These are phyloP conservation scores for Piper longum DNA, from an alignment of 164 flowering plant species.

Conservation along the genomic window DNA sequence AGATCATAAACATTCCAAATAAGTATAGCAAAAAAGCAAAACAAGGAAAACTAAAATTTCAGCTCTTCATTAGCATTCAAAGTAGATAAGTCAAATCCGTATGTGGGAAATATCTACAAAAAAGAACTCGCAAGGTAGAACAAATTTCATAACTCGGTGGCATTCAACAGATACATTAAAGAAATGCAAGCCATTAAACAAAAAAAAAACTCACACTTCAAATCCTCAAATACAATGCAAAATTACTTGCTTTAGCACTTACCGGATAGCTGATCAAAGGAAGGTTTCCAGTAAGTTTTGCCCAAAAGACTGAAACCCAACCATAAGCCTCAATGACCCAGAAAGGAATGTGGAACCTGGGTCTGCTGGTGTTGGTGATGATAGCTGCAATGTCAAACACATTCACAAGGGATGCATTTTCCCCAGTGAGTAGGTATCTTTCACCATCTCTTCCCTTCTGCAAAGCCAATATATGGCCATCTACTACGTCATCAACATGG, in stretches of 20 bases:
- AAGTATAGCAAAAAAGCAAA: too few relatives aligned
- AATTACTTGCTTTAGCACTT: conserved; percentile 5
- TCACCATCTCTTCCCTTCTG: conserved; percentile 59
- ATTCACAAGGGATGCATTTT: conserved; percentile 68
- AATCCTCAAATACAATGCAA: too few relatives aligned
- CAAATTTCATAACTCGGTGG: too few relatives aligned
- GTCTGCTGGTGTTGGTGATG: conserved; percentile 49
- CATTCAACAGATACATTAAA: too few relatives aligned
- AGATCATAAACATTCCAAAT: too few relatives aligned
- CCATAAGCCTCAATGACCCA: conserved; percentile 53
- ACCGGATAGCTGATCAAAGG: conserved; percentile 91
- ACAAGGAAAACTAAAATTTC: background rate
- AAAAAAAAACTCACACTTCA: too few relatives aligned
- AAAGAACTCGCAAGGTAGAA: too few relatives aligned
- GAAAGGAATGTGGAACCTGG: conserved; percentile 54
- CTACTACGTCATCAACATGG: conserved; percentile 79
- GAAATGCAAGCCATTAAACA: too few relatives aligned
- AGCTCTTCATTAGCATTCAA: background rate
- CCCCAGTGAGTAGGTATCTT: conserved; percentile 85
- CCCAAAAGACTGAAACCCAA: conserved; percentile 48
- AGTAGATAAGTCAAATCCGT: background rate
- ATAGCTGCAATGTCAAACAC: conserved; percentile 65
- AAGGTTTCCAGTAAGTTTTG: conserved; percentile 56
- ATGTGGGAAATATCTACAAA: too few relatives aligned
- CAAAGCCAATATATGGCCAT: conserved; percentile 78